These are phyloP conservation scores for Blastocrithidia nonstop DNA, from an alignment of 208 protist genomes.

Conservation along the genomic window DNA sequence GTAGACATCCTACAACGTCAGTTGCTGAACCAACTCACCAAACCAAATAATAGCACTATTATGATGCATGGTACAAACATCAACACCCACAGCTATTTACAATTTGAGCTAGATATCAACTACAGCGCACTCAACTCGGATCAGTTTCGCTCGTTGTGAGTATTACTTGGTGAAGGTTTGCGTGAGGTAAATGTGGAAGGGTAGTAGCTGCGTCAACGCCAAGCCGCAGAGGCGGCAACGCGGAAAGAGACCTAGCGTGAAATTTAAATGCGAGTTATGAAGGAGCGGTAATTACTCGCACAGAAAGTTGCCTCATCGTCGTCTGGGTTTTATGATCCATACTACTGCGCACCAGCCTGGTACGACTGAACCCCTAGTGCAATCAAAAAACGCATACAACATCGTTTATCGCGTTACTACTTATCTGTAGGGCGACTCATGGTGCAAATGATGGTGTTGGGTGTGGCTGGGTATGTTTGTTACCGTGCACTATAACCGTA, in stretches of 20 bases:
- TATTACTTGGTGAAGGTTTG: conserved; percentile 53
- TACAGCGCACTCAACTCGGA: conserved; percentile 58
- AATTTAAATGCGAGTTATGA: too few relatives aligned
- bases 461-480: conserved; percentile 19
- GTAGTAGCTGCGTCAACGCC: conserved; percentile 19
- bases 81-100: background rate
- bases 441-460: conserved; percentile 33
- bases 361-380: conserved; percentile 66
- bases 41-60: conserved; percentile 25
- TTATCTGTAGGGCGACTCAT: conserved; percentile 36
- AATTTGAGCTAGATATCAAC: conserved; percentile 23
- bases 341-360: conserved; percentile 48
- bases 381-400: conserved; percentile 38
- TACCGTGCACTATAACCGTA: conserved; percentile 17
- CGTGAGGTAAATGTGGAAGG: conserved; percentile 37
- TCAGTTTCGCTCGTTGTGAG: conserved; percentile 65
- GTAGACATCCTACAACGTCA: conserved; percentile 58
- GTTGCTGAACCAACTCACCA: conserved; percentile 32
- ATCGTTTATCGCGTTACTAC: conserved; percentile 45
- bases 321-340: conserved; percentile 1
- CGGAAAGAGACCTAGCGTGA: conserved; percentile 8
- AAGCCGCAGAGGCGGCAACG: conserved; percentile 16
- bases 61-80: too few relatives aligned
- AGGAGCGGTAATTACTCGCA: background rate
- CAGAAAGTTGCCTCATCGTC: background rate